Conservation (phyloP, 768 basidiomycete genomes). For the Rhodotorula diobovata region DNA sequence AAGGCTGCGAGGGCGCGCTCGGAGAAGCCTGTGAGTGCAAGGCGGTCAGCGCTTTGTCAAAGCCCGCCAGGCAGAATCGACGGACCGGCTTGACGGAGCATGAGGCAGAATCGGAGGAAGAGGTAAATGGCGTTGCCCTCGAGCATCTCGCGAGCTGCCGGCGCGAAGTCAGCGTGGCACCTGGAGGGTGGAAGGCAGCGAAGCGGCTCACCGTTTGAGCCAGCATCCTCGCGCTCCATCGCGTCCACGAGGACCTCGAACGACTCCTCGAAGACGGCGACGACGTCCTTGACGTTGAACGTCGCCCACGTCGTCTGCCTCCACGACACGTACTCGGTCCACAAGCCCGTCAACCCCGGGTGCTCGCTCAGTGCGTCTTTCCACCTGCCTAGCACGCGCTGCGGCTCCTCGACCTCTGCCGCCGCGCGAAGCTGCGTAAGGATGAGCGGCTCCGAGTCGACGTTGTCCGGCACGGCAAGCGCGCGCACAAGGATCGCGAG, state of each 20-base stretch:
- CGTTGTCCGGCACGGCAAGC: slow-evolving; percentile 42
- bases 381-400: slow-evolving; percentile 46
- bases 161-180: background rate
- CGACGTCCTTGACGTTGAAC: slow-evolving; percentile 45
- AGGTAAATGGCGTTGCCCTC: slow-evolving; percentile 49
- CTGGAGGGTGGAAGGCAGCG: slow-evolving; percentile 12
- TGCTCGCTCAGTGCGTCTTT: slow-evolving; percentile 41
- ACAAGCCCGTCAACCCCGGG: slow-evolving; percentile 44
- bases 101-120: slow-evolving; percentile 45
- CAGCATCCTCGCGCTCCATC: background rate
- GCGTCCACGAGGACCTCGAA: slow-evolving; percentile 36
- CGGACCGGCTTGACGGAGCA: slow-evolving; percentile 49
- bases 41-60: background rate
- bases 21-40: slow-evolving; percentile 44
- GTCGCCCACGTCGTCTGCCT: slow-evolving; percentile 37
- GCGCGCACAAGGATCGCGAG: slow-evolving; percentile 47
- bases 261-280: slow-evolving; percentile 46
- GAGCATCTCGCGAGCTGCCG: slow-evolving; percentile 36
- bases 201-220: background rate
- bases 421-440: slow-evolving; percentile 47
- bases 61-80: background rate
- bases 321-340: slow-evolving; percentile 48
- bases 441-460: slow-evolving; percentile 41
- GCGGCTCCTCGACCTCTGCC: slow-evolving; percentile 45
- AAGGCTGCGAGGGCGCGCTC: slow-evolving; percentile 48